These are phyloP conservation scores for Teunomyces lycoperdinae DNA, from an alignment of 805 yeast species.

Conservation along the genomic window DNA sequence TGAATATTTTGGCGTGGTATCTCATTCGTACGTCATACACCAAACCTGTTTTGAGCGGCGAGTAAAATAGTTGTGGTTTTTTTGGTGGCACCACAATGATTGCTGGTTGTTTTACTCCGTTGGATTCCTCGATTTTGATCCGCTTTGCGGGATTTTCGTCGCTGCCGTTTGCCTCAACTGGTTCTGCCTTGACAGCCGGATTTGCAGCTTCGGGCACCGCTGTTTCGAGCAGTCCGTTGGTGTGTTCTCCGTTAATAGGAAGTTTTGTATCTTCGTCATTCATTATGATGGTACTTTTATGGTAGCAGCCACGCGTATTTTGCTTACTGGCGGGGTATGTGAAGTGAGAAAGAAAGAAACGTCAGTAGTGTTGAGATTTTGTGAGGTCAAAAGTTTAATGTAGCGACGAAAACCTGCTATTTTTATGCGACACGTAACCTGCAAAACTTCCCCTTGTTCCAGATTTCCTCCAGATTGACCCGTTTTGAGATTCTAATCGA, in stretches of 20 bases:
- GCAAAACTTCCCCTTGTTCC: not conserved
- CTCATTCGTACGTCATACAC: constrained; percentile 97
- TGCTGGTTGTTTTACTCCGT: not conserved
- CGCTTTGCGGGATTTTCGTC: not conserved
- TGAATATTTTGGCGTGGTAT: constrained; percentile 91
- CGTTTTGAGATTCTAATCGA: not conserved
- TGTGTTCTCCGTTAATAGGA: not conserved
- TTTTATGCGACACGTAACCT: not conserved
- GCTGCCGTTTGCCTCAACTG: not conserved
- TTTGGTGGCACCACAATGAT: constrained; percentile 52
- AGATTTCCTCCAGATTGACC: not conserved
- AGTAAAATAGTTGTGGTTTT: constrained; percentile 66
- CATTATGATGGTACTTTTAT: not conserved
- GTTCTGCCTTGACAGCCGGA: not conserved
- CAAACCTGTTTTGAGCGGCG: constrained; percentile 83
- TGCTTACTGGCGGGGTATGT: not conserved
- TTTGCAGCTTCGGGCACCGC: not conserved
- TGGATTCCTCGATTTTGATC: constrained; percentile 1
- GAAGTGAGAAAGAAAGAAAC: not conserved
- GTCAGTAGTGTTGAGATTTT: constrained; percentile 3
- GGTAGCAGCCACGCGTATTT: not conserved
- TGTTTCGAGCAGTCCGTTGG: not conserved
- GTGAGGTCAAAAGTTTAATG: not conserved
- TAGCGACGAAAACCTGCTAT: not conserved
- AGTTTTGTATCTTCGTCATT: not conserved